phyloP scores from a whole-genome alignment of 2,329 filamentous ascomycete genomes.

The Penicillium hesseltinei region DNA sequence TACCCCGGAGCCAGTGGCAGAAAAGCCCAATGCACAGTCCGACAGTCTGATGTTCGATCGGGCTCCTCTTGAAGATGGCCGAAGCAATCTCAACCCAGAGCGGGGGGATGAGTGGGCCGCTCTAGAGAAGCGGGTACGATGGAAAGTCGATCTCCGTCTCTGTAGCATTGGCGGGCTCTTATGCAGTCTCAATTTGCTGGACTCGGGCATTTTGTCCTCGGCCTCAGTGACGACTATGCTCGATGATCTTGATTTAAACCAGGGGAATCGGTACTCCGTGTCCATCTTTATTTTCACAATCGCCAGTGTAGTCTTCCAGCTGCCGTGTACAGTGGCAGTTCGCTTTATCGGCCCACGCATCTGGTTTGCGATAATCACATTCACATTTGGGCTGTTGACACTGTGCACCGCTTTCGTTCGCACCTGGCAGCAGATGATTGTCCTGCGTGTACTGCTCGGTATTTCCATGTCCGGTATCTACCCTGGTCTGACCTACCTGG shows the following conservation, averaged over 20 bases:
- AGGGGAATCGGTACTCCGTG: slow-evolving; percentile 66
- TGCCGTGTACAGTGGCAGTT: slow-evolving; percentile 66
- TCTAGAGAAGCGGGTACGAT: slow-evolving; percentile 52
- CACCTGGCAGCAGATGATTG: slow-evolving; percentile 69
- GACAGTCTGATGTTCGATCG: background rate
- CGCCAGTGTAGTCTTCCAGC: slow-evolving; percentile 64
- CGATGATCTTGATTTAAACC: slow-evolving; percentile 57
- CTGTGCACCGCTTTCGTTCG: slow-evolving; percentile 66
- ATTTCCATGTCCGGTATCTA: slow-evolving; percentile 57
- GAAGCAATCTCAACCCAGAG: background rate
- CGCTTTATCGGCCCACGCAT: slow-evolving; percentile 62
- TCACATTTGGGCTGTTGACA: slow-evolving; percentile 63
- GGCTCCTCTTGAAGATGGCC: background rate
- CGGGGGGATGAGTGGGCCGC: slow-evolving; percentile 19
- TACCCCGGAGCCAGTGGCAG: background rate
- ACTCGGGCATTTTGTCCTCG: slow-evolving; percentile 67
- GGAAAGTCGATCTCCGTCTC: slow-evolving; percentile 65
- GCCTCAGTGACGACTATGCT: slow-evolving; percentile 69
- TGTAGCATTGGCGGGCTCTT: slow-evolving; percentile 71
- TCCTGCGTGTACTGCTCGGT: slow-evolving; percentile 63
- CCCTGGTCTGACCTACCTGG: slow-evolving; percentile 46
- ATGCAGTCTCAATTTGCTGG: slow-evolving; percentile 67
- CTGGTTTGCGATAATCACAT: slow-evolving; percentile 61
- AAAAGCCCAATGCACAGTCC: background rate
- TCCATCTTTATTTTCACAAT: slow-evolving; percentile 73